Conservation (phyloP, 1,284 basidiomycete species). For the Cerrena zonata region DNA sequence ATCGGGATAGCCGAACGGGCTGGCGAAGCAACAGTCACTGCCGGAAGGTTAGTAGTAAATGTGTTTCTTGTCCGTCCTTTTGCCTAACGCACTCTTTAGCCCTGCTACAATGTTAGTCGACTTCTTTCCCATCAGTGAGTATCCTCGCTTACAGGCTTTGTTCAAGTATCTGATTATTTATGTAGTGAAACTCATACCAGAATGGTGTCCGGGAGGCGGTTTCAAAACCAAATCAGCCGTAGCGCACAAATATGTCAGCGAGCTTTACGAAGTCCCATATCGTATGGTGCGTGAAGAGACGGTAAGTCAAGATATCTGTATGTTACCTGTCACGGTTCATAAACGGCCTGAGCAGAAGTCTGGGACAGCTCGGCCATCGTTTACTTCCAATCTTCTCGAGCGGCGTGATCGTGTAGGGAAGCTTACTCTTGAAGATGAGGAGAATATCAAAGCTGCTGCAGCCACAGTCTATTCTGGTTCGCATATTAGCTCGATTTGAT, state of each 20-base stretch:
- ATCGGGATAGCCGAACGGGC: slow-evolving; percentile 17
- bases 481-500: slow-evolving; percentile 7
- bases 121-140: slow-evolving; percentile 20
- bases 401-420: slow-evolving; percentile 13
- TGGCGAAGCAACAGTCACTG: slow-evolving; percentile 14
- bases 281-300: slow-evolving; percentile 46
- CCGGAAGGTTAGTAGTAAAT: slow-evolving; percentile 8
- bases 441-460: slow-evolving; percentile 52
- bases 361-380: slow-evolving; percentile 46
- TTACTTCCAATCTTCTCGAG: slow-evolving; percentile 45
- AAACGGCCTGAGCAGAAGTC: slow-evolving; percentile 15
- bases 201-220: slow-evolving; percentile 51
- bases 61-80: not conserved
- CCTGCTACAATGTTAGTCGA: slow-evolving; percentile 17
- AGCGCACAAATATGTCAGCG: slow-evolving; percentile 29
- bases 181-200: slow-evolving; percentile 42
- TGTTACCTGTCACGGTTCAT: not conserved
- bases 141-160: not conserved
- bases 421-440: slow-evolving; percentile 34
- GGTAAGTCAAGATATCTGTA: slow-evolving; percentile 28
- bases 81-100: slow-evolving; percentile 5
- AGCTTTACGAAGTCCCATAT: slow-evolving; percentile 46
- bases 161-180: too few relatives aligned
- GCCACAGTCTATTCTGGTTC: slow-evolving; percentile 44
- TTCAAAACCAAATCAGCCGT: slow-evolving; percentile 48